These are phyloP conservation scores for Mycena galericulata DNA, from an alignment of 768 basidiomycete genomes.

Conservation along the genomic window DNA sequence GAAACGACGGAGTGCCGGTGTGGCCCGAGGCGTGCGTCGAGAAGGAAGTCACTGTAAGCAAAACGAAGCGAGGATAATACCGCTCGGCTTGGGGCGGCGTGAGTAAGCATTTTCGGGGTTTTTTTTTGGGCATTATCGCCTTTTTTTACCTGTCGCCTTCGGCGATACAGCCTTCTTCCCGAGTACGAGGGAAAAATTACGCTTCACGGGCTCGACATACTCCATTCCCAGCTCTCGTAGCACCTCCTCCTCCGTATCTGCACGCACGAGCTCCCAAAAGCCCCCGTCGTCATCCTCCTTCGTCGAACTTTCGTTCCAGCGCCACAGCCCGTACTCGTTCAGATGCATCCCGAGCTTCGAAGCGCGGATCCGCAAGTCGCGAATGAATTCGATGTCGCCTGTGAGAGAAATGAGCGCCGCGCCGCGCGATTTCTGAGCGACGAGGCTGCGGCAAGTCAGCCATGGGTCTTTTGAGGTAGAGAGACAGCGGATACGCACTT, in stretches of 20 bases:
- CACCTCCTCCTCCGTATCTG: slow-evolving; percentile 58
- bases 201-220: slow-evolving; percentile 52
- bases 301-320: slow-evolving; percentile 51
- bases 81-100: too few species aligned
- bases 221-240: slow-evolving; percentile 57
- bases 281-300: slow-evolving; percentile 38
- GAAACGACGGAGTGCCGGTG: too few species aligned
- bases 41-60: too few species aligned
- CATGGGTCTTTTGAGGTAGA: neutral
- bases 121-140: neutral
- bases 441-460: slow-evolving; percentile 47
- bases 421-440: slow-evolving; percentile 62
- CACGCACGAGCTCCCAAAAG: slow-evolving; percentile 60
- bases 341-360: slow-evolving; percentile 59
- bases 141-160: slow-evolving; percentile 7
- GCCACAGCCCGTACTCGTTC: slow-evolving; percentile 76
- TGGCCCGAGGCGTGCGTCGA: too few species aligned
- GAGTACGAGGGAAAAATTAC: slow-evolving; percentile 48
- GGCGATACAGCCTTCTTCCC: neutral
- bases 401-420: slow-evolving; percentile 67
- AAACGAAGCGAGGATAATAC: neutral
- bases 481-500: slow-evolving; percentile 45
- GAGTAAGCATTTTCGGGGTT: too few species aligned
- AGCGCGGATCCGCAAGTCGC: slow-evolving; percentile 57
- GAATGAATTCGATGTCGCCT: slow-evolving; percentile 64